phyloP scores from a whole-genome alignment of 371 early-diverging fungal species.

The Mortierella sp. region DNA sequence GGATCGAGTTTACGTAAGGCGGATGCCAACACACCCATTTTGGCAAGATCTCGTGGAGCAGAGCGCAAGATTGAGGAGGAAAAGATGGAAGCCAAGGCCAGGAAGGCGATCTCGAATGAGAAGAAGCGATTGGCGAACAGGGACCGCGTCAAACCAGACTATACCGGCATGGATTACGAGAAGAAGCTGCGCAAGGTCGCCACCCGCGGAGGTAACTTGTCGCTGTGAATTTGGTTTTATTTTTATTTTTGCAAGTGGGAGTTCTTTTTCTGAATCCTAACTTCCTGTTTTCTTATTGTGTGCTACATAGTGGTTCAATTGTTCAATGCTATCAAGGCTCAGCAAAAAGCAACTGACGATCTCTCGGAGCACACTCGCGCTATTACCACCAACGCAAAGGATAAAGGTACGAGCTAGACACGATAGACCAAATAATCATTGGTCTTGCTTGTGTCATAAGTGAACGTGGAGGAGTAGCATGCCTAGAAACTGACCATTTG shows the following conservation, averaged over 20 bases:
- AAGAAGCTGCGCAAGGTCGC: conserved; percentile 87
- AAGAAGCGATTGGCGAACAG: conserved; percentile 72
- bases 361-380: conserved; percentile 60
- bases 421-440: conserved; percentile 11
- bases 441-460: not conserved
- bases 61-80: conserved; percentile 83
- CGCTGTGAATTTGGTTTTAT: not conserved
- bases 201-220: conserved; percentile 80
- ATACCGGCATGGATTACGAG: conserved; percentile 81
- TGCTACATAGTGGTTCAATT: conserved; percentile 76
- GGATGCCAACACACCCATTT: conserved; percentile 76
- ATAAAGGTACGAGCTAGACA: conserved; percentile 63
- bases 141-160: conserved; percentile 78
- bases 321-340: conserved; percentile 87
- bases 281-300: not conserved
- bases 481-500: not conserved
- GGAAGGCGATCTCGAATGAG: conserved; percentile 75
- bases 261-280: not conserved
- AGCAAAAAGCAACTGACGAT: conserved; percentile 80
- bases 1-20: conserved; percentile 67
- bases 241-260: not conserved
- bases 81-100: conserved; percentile 84
- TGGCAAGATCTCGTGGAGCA: conserved; percentile 80
- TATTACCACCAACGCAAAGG: conserved; percentile 64
- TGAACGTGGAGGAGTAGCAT: no score